Base-by-base conservation (phyloP, 768 basidiomycete species). In the Tulasnella sp. region DNA sequence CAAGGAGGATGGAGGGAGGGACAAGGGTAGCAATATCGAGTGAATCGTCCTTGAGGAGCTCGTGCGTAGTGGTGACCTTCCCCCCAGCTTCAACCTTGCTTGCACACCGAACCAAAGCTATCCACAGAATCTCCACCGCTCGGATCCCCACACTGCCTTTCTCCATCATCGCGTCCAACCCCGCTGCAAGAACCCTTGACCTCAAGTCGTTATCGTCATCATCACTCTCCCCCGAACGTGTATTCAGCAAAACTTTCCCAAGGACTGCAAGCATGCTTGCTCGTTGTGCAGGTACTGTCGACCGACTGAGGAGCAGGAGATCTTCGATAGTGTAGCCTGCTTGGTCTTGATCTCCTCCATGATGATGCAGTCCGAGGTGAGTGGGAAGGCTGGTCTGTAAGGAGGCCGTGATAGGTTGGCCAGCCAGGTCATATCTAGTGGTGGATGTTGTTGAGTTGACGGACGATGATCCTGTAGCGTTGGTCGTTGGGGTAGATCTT, bases 321-420 rank as follows among this genome's bases (percentile, higher is more conserved):
- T 95, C 93, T 45, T 89, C 84, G 1, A 95, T 73, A 0, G 89
- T 93, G 71, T 96, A 96, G 0, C 92, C 93, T 0, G 93, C 93
- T 59, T 78, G 81, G 4, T 77, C 75, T 58, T 78, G 81, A 4
- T 77, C 75, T 58, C 88, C 83, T 0, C 91, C 85, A 67, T 95
- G 93, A 68, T 96, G 93, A 70, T 97, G 92, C 2, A 95, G 75
- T 3, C 93, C 93, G 4, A 91, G 77, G 71, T 92, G 84, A 0
- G 88, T 85, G 1, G 91, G 92, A 2, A 95, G 75, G 1, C 74
- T 75, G 0, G 75, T 69, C 2, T 81, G 79, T 2, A 82, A 65
- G 2, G 75, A 67, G 0, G 73, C 61, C 1, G 87, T 75, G n/a
- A 95, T 84, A 0, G 81, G 79, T 9, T 71, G 74, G 5, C 91